phyloP scores from a whole-genome alignment of 352 stramenopile species.

The Globisporangium spiculum region DNA sequence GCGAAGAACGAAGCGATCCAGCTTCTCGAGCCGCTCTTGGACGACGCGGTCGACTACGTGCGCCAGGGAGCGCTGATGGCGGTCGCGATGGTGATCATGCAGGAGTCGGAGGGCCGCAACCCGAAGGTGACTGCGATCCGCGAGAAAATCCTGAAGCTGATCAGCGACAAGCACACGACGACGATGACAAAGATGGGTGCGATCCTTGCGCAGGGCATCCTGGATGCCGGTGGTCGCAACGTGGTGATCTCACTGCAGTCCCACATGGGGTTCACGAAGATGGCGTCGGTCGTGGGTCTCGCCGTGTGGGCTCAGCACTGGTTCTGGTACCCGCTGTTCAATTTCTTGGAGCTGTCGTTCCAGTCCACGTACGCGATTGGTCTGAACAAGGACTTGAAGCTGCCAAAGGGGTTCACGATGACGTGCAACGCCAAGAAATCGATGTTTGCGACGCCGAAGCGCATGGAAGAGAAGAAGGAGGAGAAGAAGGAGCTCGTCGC shows the following conservation, averaged over 20 bases:
- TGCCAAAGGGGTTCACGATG: constrained; percentile 94
- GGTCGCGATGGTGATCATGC: constrained; percentile 98
- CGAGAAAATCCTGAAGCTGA: constrained; percentile 86
- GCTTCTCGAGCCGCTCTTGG: constrained; percentile 96
- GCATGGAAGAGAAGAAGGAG: constrained; percentile 98
- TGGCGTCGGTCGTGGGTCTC: constrained; percentile 94
- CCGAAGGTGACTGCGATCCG: constrained; percentile 84
- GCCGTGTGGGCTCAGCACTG: constrained; percentile 98
- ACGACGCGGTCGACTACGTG: constrained; percentile 99
- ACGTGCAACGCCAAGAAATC: constrained; percentile 94
- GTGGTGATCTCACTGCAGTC: constrained; percentile 95
- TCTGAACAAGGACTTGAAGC: constrained; percentile 98
- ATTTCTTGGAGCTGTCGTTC: constrained; percentile 97
- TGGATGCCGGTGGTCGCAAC: constrained; percentile 98
- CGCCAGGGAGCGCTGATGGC: constrained; percentile 96
- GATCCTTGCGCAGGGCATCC: constrained; percentile 95
- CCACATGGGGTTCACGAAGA: constrained; percentile 97
- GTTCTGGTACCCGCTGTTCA: constrained; percentile 99
- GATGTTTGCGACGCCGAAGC: constrained; percentile 97
- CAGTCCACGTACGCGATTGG: constrained; percentile 96
- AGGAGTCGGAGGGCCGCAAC: constrained; percentile 91
- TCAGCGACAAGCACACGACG: constrained; percentile 97
- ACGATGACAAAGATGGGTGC: constrained; percentile 99
- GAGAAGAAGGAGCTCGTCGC: constrained; percentile 98
- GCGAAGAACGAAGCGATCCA: constrained; percentile 97